Conservation (phyloP, 257 asterid species). For the Capsicum pubescens region DNA sequence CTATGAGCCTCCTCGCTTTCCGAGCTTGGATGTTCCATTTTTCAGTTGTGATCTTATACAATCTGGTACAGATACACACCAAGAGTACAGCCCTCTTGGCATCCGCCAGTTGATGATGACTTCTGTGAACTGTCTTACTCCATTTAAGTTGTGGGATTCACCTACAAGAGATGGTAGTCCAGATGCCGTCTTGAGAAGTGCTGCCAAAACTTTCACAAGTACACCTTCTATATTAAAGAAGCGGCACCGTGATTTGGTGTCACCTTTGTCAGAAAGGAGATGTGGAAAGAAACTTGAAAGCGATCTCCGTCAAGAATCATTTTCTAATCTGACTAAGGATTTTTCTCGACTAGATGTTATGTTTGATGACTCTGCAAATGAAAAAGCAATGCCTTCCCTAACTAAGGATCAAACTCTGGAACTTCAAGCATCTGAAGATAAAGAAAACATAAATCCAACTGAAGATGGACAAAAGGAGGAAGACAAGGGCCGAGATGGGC, state of each 20-base stretch:
- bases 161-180: slow-evolving; percentile 86
- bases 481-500: slow-evolving; percentile 33
- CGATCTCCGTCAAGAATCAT: slow-evolving; percentile 48
- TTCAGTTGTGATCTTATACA: slow-evolving; percentile 91
- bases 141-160: slow-evolving; percentile 86
- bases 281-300: slow-evolving; percentile 69
- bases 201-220: slow-evolving; percentile 78
- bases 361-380: slow-evolving; percentile 52
- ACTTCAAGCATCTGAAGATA: slow-evolving; percentile 45
- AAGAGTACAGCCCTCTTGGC: slow-evolving; percentile 96
- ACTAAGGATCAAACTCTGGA: slow-evolving; percentile 41
- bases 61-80: slow-evolving; percentile 73
- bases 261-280: slow-evolving; percentile 89
- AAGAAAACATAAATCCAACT: slow-evolving; percentile 63
- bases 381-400: slow-evolving; percentile 40
- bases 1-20: slow-evolving; percentile 96
- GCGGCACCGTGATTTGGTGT: slow-evolving; percentile 81
- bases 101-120: slow-evolving; percentile 92
- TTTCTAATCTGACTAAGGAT: slow-evolving; percentile 55
- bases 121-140: slow-evolving; percentile 61
- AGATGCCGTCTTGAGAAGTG: slow-evolving; percentile 78
- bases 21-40: slow-evolving; percentile 87
- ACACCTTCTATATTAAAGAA: slow-evolving; percentile 94
- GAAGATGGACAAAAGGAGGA: slow-evolving; percentile 41
- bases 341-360: slow-evolving; percentile 66